Conservation (phyloP, 2,329 filamentous ascomycete genomes). For the Fusarium nodosum region DNA sequence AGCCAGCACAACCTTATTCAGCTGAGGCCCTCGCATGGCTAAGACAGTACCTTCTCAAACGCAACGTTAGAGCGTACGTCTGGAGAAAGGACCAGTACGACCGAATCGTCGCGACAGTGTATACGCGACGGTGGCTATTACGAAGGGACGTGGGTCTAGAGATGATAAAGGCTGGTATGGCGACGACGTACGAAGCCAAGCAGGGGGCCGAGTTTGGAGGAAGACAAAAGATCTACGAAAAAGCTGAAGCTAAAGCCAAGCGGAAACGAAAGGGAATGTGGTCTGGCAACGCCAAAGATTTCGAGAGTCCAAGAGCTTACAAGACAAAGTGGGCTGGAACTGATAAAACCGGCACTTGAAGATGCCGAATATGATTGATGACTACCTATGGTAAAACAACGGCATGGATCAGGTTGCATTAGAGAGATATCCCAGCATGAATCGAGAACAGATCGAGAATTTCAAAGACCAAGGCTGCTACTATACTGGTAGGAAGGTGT, state of each 20-base stretch:
- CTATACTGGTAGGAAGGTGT: background rate
- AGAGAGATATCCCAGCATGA: conserved; percentile 13
- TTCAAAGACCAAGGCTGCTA: conserved; percentile 3
- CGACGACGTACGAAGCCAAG: conserved; percentile 95
- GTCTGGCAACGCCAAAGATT: conserved; percentile 71
- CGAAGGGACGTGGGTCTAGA: conserved; percentile 87
- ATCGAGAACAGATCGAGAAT: conserved; percentile 4
- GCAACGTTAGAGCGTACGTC: conserved; percentile 83
- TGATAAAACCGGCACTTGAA: conserved; percentile 38
- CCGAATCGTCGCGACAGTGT: conserved; percentile 88
- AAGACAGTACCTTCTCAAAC: conserved; percentile 76
- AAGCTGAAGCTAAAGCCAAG: conserved; percentile 76
- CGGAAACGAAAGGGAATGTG: conserved; percentile 79
- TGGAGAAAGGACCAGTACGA: conserved; percentile 93
- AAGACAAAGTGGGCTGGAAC: conserved; percentile 68
- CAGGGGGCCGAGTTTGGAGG: conserved; percentile 89
- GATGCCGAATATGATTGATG: conserved; percentile 17
- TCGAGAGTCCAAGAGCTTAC: conserved; percentile 89
- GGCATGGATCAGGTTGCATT: conserved; percentile 22
- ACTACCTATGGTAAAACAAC: conserved; percentile 5
- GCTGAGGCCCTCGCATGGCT: conserved; percentile 87
- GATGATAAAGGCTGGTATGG: conserved; percentile 87
- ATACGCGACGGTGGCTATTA: conserved; percentile 76
- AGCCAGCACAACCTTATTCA: conserved; percentile 85
- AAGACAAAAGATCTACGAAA: conserved; percentile 72